Evolutionary conservation across 1,284 basidiomycete species (phyloP).

Genomic region (Ceratobasidium theobromae): DNA sequence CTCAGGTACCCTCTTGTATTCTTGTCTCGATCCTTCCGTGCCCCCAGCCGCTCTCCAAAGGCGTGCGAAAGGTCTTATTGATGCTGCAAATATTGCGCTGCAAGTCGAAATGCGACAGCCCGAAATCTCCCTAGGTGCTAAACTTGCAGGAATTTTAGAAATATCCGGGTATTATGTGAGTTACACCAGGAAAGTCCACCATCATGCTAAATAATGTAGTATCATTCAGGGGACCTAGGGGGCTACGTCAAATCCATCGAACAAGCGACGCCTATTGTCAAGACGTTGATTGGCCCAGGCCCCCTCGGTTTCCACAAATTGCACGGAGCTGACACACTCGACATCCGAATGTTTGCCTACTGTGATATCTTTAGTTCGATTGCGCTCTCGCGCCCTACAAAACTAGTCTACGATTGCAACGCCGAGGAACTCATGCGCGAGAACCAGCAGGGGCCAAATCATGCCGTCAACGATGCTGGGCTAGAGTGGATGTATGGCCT

Average conservation of each 20-base stretch:
- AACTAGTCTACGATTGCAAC: neutral
- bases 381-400: slow-evolving; percentile 5
- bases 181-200: neutral
- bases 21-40: neutral
- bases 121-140: neutral
- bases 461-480: neutral
- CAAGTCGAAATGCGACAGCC: slow-evolving; percentile 4
- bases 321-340: neutral
- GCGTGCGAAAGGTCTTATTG: neutral
- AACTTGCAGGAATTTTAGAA: neutral
- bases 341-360: neutral
- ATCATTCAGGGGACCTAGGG: neutral
- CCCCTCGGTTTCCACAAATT: neutral
- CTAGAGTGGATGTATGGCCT: slow-evolving; percentile 14
- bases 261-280: neutral
- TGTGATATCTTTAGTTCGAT: neutral
- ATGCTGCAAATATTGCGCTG: neutral
- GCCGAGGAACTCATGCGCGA: neutral
- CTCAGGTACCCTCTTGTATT: neutral
- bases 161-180: slow-evolving; percentile 3
- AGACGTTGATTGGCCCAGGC: neutral
- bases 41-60: neutral
- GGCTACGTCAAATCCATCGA: neutral
- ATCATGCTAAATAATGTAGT: neutral
- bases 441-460: neutral